Evolutionary conservation across 1,284 basidiomycete species (phyloP).

Genomic region (Bjerkandera adusta): DNA sequence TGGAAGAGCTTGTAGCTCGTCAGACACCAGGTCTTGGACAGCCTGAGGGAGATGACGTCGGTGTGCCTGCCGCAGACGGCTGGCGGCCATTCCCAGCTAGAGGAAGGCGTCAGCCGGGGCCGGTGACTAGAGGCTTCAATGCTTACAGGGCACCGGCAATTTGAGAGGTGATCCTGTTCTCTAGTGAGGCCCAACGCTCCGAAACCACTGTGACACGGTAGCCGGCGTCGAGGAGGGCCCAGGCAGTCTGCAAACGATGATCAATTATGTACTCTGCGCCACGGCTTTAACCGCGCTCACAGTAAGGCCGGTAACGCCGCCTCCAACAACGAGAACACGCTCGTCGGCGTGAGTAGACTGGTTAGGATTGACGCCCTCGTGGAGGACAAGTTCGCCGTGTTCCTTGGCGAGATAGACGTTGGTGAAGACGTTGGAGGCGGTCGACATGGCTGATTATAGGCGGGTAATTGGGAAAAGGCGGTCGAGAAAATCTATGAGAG

Average conservation of each 20-base stretch:
- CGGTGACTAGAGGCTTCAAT: neutral
- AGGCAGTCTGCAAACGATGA: constrained; percentile 23
- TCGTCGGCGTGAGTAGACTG: constrained; percentile 11
- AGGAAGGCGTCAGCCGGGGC: neutral
- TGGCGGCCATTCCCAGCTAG: constrained; percentile 34
- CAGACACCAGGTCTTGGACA: constrained; percentile 33
- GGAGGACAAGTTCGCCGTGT: constrained; percentile 15
- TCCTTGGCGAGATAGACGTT: constrained; percentile 17
- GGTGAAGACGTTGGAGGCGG: constrained; percentile 3
- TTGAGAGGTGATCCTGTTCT: constrained; percentile 30
- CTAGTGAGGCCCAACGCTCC: constrained; percentile 22
- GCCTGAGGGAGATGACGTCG: constrained; percentile 29
- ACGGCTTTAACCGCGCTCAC: constrained; percentile 18
- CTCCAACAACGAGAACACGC: constrained; percentile 24
- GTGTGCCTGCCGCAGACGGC: constrained; percentile 35
- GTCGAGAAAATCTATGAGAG: too few species aligned
- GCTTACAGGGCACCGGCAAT: constrained; percentile 31
- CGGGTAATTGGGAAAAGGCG: too few species aligned
- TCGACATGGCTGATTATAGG: too few species aligned
- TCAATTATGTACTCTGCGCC: neutral
- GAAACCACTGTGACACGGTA: constrained; percentile 32
- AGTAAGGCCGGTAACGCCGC: constrained; percentile 26
- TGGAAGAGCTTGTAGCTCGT: constrained; percentile 30
- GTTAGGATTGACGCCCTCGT: constrained; percentile 15
- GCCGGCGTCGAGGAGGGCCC: constrained; percentile 30